A percentile compares a stretch with the other conserved stretches of the same genome.
Evolutionary conservation across 805 yeast species (phyloP).

Genomic region (Kazachstania psychrophila): DNA sequence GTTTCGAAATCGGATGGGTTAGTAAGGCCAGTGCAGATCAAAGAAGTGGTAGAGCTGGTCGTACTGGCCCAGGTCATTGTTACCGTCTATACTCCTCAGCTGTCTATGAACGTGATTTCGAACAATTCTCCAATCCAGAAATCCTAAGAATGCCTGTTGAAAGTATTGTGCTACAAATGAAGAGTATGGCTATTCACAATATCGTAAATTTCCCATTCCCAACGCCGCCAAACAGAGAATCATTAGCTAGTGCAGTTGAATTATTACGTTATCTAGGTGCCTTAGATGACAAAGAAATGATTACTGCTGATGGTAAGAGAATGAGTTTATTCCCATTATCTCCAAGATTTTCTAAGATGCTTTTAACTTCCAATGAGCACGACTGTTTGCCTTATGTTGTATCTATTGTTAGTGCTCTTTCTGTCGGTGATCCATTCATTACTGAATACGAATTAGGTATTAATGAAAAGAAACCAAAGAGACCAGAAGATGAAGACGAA

Average conservation of each 20-base stretch:
- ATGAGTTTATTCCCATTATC: conserved; percentile 90
- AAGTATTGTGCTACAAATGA: conserved; percentile 91
- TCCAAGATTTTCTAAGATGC: conserved; percentile 87
- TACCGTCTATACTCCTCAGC: conserved; percentile 91
- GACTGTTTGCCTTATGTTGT: conserved; percentile 82
- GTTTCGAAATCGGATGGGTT: conserved; percentile 84
- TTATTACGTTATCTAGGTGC: conserved; percentile 73
- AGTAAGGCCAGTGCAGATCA: conserved; percentile 95
- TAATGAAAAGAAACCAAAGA: conserved; percentile 10
- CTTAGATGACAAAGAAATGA: conserved; percentile 39
- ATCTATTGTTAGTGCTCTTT: conserved; percentile 81
- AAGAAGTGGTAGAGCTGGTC: conserved; percentile 94
- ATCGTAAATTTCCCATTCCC: conserved; percentile 92
- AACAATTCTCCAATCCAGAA: conserved; percentile 79
- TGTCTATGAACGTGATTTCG: conserved; percentile 76
- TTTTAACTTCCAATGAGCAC: conserved; percentile 78
- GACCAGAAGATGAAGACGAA: conserved; percentile 7
- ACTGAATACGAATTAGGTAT: conserved; percentile 68
- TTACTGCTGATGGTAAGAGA: conserved; percentile 72
- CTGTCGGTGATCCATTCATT: conserved; percentile 89
- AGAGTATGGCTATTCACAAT: conserved; percentile 91
- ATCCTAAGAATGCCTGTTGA: conserved; percentile 93
- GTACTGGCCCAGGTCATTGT: conserved; percentile 98
- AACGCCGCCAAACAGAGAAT: conserved; percentile 67
- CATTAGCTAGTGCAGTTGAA: conserved; percentile 57